These are phyloP conservation scores for Tetrahymena borealis DNA, from an alignment of 73 alveolate species.

Conservation along the genomic window DNA sequence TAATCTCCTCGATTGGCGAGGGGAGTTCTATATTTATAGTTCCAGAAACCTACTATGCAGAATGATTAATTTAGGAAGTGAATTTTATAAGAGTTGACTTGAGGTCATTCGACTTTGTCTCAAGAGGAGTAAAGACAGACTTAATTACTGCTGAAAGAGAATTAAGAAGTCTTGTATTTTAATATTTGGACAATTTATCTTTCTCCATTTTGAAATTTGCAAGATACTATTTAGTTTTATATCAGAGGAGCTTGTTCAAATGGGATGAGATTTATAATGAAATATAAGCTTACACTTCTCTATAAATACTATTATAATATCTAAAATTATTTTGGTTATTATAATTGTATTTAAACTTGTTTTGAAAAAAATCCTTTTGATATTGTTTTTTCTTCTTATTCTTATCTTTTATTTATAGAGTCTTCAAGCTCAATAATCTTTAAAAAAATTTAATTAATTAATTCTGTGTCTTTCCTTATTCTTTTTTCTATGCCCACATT, in stretches of 20 bases:
- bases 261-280: no score
- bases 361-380: not conserved
- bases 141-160: not conserved
- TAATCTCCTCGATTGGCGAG: not conserved
- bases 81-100: not conserved
- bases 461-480: not conserved
- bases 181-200: not conserved
- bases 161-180: not conserved
- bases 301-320: not conserved
- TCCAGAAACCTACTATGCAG: conserved; percentile 2
- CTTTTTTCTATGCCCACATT: not conserved
- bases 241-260: not conserved
- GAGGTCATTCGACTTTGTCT: not conserved
- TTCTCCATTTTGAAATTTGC: not conserved
- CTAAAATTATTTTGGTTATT: not conserved
- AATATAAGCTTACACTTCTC: no score
- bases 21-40: not conserved
- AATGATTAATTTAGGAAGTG: not conserved
- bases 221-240: not conserved
- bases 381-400: not conserved
- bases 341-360: not conserved
- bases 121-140: not conserved
- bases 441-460: not conserved
- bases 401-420: not conserved
- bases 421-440: not conserved